Evolutionary conservation across 2,329 filamentous ascomycete species (phyloP).

Genomic region (Penicillium griseofulvum): DNA sequence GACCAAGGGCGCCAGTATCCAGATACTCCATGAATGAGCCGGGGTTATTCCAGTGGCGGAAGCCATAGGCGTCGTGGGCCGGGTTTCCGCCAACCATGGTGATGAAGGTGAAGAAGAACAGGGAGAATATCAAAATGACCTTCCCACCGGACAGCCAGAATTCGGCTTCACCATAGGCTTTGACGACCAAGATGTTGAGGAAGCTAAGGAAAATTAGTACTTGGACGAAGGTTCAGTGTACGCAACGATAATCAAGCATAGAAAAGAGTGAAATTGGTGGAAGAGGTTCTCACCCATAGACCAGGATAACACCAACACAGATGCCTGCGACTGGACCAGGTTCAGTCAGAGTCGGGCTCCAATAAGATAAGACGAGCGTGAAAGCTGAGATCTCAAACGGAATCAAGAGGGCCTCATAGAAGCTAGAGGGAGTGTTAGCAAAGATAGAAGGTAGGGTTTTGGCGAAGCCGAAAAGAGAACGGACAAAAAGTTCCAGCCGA

Average conservation of each 20-base stretch:
- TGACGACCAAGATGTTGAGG: slow-evolving; percentile 67
- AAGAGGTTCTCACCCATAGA: slow-evolving; percentile 24
- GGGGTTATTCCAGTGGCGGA: slow-evolving; percentile 60
- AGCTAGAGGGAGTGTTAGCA: slow-evolving; percentile 13
- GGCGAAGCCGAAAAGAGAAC: not conserved
- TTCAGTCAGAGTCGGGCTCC: slow-evolving; percentile 36
- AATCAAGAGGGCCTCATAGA: slow-evolving; percentile 43
- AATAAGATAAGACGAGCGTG: slow-evolving; percentile 42
- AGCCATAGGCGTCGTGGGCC: slow-evolving; percentile 65
- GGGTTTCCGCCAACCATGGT: slow-evolving; percentile 80
- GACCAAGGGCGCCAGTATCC: slow-evolving; percentile 60
- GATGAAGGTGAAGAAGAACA: slow-evolving; percentile 73
- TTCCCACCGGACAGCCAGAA: slow-evolving; percentile 54
- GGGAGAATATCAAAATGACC: slow-evolving; percentile 64
- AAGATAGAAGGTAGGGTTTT: not conserved
- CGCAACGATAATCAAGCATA: not conserved
- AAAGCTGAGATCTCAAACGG: slow-evolving; percentile 46
- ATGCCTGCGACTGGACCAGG: slow-evolving; percentile 37
- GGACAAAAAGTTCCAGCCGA: slow-evolving; percentile 49
- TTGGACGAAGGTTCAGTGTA: not conserved
- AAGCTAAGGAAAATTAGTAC: slow-evolving; percentile 30
- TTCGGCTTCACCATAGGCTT: slow-evolving; percentile 67
- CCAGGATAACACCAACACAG: slow-evolving; percentile 25
- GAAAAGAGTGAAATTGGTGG: too few relatives aligned
- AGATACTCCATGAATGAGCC: slow-evolving; percentile 67